These are phyloP conservation scores for Ballota nigra DNA, from an alignment of 257 asterid species.

Conservation along the genomic window DNA sequence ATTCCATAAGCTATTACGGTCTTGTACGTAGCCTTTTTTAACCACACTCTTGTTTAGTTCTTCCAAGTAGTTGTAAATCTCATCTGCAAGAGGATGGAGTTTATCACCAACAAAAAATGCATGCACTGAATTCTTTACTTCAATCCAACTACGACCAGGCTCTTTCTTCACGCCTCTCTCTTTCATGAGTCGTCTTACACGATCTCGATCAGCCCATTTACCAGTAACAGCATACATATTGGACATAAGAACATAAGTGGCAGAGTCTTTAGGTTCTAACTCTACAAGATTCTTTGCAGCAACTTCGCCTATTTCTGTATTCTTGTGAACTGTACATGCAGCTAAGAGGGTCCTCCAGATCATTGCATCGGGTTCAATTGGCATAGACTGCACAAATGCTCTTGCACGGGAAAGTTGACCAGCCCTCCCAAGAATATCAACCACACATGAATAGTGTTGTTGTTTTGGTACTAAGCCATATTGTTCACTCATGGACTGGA, in stretches of 20 bases:
- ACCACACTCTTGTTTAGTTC: slow-evolving; percentile 52
- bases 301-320: slow-evolving; percentile 65
- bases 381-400: slow-evolving; percentile 74
- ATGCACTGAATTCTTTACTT: slow-evolving; percentile 59
- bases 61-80: slow-evolving; percentile 53
- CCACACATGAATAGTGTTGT: slow-evolving; percentile 81
- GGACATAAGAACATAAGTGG: slow-evolving; percentile 75
- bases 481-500: slow-evolving; percentile 59
- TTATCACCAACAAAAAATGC: slow-evolving; percentile 80
- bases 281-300: slow-evolving; percentile 71
- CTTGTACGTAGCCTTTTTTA: slow-evolving; percentile 59
- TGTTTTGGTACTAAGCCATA: slow-evolving; percentile 61
- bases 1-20: slow-evolving; percentile 60
- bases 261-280: slow-evolving; percentile 74
- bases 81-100: slow-evolving; percentile 63
- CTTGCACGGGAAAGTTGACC: slow-evolving; percentile 65
- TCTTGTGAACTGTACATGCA: slow-evolving; percentile 77
- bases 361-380: slow-evolving; percentile 78
- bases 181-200: slow-evolving; percentile 71
- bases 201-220: slow-evolving; percentile 67
- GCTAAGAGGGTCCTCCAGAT: slow-evolving; percentile 93
- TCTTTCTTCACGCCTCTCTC: slow-evolving; percentile 78
- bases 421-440: slow-evolving; percentile 86
- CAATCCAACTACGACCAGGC: slow-evolving; percentile 93
- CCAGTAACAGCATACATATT: slow-evolving; percentile 79